Evolutionary conservation across 2,329 filamentous ascomycete genomes (phyloP), one percentile per base, ranked within the genome.

Genomic region (Anisogramma anomala): DNA sequence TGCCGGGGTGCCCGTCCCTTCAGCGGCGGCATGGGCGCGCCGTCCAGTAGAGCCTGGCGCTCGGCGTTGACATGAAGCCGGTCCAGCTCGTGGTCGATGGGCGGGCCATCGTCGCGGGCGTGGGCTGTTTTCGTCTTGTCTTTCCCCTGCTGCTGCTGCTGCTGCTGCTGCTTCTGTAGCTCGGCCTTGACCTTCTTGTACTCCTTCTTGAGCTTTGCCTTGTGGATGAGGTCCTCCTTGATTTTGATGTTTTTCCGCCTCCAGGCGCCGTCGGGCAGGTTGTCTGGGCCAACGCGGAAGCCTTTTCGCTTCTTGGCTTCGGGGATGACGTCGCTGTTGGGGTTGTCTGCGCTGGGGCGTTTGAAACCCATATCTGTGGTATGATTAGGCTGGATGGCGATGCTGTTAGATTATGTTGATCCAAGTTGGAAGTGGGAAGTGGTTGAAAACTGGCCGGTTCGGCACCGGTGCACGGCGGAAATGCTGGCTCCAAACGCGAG

Each of bases 141-240:
- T 19, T 50, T 28, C 22, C 39, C 34, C 25, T 44, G 28, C 38
- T 43, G 30, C 23, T 51, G 46, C 35, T 58, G n/a, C n/a, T n/a
- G n/a, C n/a, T n/a, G n/a, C 25, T 44, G 28, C 38, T 43, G 30
- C 23, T 51, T 46, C 35, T 58, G 49, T 44, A 63, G 58, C 38
- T 67, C 59, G 20, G 77, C 78, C 61, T 88, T 89, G 49, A 94
- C 68, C 62, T 94, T 95, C 48, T 82, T 83, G 58, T 94, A 95
- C 31, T 83, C 76, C 62, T 94, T 94, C 64, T 89, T 91, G 48
- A 94, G 71, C 62, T 95, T 94, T 46, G 88, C 87, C 60, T 91
- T 93, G 60, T 87, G 77, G 53, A 96, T 95, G 42, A 94, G 67
- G 50, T 84, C 77, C 50, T 82, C 74, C 63, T 96, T 96, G 56